Percentiles rank a stretch among this genome's conserved stretches.
Conservation (phyloP, 1,139 yeast genomes). For the Debaryomycetaceae sp. region DNA sequence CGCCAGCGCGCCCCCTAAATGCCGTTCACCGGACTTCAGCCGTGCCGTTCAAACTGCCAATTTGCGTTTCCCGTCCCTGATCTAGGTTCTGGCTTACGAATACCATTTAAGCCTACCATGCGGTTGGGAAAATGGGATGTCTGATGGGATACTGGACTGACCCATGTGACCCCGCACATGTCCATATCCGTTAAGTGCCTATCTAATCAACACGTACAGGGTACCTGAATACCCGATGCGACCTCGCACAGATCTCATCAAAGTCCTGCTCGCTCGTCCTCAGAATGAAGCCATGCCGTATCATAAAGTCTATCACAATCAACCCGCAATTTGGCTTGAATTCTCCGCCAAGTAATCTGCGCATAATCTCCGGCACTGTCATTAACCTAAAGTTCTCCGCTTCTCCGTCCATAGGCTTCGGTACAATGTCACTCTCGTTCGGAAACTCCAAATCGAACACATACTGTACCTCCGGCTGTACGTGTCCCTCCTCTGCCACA, state of each 20-base stretch:
- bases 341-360: constrained; percentile 37
- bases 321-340: constrained; percentile 88
- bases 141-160: too few relatives aligned
- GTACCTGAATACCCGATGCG: constrained; percentile 65
- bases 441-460: constrained; percentile 61
- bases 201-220: too few relatives aligned
- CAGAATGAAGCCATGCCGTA: constrained; percentile 65
- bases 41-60: too few relatives aligned
- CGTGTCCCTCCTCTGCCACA: constrained; percentile 37
- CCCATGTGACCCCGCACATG: too few relatives aligned
- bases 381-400: constrained; percentile 63
- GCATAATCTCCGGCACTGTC: constrained; percentile 45
- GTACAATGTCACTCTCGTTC: constrained; percentile 33
- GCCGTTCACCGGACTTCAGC: too few relatives aligned
- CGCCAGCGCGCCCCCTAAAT: too few relatives aligned
- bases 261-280: constrained; percentile 55
- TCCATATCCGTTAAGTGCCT: too few relatives aligned
- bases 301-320: constrained; percentile 69
- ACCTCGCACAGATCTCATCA: constrained; percentile 41
- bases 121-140: too few relatives aligned
- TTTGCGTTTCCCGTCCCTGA: too few relatives aligned
- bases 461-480: constrained; percentile 86
- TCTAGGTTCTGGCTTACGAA: too few relatives aligned
- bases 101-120: too few relatives aligned
- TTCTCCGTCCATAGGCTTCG: constrained; percentile 78